These are phyloP conservation scores for Cyclotella kingstonii DNA, from an alignment of 108 stramenopile genomes.

Conservation along the genomic window DNA sequence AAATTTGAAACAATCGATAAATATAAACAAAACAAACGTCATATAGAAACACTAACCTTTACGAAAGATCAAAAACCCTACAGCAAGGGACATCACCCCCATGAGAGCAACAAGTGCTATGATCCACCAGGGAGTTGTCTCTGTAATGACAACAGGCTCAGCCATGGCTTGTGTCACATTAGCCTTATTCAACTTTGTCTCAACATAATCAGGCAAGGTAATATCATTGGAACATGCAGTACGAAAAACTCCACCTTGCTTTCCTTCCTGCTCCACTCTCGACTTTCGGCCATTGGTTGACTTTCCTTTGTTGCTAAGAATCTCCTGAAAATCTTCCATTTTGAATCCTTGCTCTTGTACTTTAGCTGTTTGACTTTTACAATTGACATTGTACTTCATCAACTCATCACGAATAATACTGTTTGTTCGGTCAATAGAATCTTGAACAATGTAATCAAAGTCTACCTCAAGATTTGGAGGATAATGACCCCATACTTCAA, in stretches of 20 bases:
- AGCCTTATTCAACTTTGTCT: background rate
- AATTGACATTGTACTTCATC: constrained; percentile 11
- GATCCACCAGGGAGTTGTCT: background rate
- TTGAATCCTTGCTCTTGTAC: constrained; percentile 3
- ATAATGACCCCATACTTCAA: constrained; percentile 21
- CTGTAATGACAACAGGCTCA: background rate
- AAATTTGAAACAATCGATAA: no score
- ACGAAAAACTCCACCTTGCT: constrained; percentile 1
- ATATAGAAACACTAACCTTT: constrained; percentile 8
- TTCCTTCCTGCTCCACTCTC: background rate
- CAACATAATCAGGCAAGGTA: constrained; percentile 12
- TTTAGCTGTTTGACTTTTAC: constrained; percentile 7
- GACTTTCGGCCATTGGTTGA: background rate
- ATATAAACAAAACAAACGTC: no score
- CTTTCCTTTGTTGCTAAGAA: constrained; percentile 10
- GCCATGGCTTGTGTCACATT: constrained; percentile 2
- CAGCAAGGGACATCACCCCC: constrained; percentile 3
- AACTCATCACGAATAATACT: constrained; percentile 8
- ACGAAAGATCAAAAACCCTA: constrained; percentile 6
- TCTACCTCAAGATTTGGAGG: constrained; percentile 6
- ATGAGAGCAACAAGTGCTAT: constrained; percentile 1
- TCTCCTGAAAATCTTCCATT: constrained; percentile 13
- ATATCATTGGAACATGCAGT: constrained; percentile 5
- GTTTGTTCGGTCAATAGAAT: constrained; percentile 11
- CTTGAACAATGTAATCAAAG: constrained; percentile 26